A percentile compares a stretch with the other conserved stretches of the same genome.
These are phyloP conservation scores for Yamadazyma endophytica DNA, from an alignment of 805 yeast species.

Conservation along the genomic window DNA sequence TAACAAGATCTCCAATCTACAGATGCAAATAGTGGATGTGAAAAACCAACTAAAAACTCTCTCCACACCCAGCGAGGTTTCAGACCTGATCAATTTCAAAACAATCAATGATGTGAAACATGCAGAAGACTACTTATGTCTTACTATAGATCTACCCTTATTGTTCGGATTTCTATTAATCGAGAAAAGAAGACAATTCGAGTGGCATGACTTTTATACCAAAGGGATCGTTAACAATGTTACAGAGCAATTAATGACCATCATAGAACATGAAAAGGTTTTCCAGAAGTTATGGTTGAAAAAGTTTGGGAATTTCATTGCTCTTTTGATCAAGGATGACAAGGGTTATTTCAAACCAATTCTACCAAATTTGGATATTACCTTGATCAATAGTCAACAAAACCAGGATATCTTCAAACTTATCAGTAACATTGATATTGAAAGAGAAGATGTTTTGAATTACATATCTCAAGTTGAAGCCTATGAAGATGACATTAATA, in stretches of 20 bases:
- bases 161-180: conserved; percentile 66
- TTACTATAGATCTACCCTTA: conserved; percentile 64
- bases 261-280: conserved; percentile 53
- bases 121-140: conserved; percentile 34
- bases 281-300: conserved; percentile 59
- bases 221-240: conserved; percentile 38
- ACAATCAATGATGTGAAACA: conserved; percentile 23
- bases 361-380: conserved; percentile 33
- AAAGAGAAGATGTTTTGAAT: conserved; percentile 26
- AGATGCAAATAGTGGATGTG: conserved; percentile 33
- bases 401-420: conserved; percentile 20
- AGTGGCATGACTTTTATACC: conserved; percentile 49
- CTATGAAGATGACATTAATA: conserved; percentile 11
- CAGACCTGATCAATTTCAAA: conserved; percentile 5
- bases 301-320: conserved; percentile 48
- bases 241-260: conserved; percentile 53
- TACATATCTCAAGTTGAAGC: conserved; percentile 23
- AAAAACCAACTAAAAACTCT: conserved; percentile 24
- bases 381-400: conserved; percentile 22
- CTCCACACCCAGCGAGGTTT: conserved; percentile 12
- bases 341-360: conserved; percentile 6
- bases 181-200: conserved; percentile 55
- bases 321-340: conserved; percentile 13
- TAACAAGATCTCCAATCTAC: conserved; percentile 29
- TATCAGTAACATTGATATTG: conserved; percentile 31